Evolutionary conservation across 2,329 filamentous ascomycete genomes (phyloP).

Genomic region (Zasmidium citrigriseum): DNA sequence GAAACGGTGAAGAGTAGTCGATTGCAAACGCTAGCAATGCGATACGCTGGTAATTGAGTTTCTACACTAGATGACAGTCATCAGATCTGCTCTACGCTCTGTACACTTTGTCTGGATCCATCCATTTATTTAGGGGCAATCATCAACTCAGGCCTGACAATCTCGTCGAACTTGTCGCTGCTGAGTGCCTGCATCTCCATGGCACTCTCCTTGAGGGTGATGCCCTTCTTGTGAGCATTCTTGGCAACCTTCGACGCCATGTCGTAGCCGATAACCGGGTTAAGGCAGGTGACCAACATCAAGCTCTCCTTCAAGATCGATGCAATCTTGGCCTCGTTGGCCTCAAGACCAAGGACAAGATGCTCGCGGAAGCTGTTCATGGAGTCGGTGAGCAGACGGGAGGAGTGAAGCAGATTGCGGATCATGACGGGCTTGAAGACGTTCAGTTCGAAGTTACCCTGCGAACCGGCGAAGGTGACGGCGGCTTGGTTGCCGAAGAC

Average conservation of each 20-base stretch:
- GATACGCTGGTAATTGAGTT: not conserved
- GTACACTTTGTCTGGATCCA: not conserved
- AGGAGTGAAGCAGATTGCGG: conserved; percentile 90
- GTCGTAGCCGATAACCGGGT: conserved; percentile 96
- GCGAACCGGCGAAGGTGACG: conserved; percentile 90
- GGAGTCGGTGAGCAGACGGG: conserved; percentile 81
- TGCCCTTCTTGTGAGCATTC: conserved; percentile 97
- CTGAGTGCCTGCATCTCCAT: conserved; percentile 90
- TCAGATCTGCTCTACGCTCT: not conserved
- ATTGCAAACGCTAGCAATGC: not conserved
- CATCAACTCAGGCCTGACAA: conserved; percentile 95
- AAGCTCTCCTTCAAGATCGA: conserved; percentile 93
- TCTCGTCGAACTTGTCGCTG: conserved; percentile 83
- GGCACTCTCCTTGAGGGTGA: conserved; percentile 89
- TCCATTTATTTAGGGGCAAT: conserved; percentile 69
- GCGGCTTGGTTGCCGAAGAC: conserved; percentile 98
- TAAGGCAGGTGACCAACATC: conserved; percentile 97
- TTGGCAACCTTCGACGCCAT: conserved; percentile 97
- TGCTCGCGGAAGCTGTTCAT: conserved; percentile 97
- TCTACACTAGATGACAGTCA: not conserved
- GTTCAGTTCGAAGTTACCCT: conserved; percentile 98
- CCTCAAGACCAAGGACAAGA: conserved; percentile 81
- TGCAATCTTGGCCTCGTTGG: conserved; percentile 89
- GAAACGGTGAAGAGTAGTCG: too few species aligned
- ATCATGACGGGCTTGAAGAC: conserved; percentile 98